phyloP scores from a whole-genome alignment of 345 rosid genomes.

The Populus deltoides region DNA sequence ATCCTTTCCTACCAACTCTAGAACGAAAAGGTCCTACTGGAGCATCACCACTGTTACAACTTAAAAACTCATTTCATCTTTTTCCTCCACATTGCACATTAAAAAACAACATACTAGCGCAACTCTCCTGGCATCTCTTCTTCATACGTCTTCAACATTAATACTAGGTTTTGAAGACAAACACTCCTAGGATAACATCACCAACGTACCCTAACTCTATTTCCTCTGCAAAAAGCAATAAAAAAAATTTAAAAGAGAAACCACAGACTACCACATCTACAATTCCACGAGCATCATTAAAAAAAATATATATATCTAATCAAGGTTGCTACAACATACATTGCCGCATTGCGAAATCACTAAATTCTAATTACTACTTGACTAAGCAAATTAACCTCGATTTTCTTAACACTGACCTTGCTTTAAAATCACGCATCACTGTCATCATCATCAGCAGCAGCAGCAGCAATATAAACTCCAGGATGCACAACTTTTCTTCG shows the following conservation, averaged over 20 bases:
- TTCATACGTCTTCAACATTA: background rate
- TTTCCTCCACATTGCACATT: background rate
- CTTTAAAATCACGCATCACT: constrained; percentile 36
- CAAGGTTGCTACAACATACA: background rate
- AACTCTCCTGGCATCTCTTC: background rate
- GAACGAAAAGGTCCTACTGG: background rate
- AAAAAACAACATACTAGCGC: background rate
- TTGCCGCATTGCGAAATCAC: background rate
- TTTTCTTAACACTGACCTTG: constrained; percentile 18
- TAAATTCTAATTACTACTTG: constrained; percentile 2
- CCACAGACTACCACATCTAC: background rate
- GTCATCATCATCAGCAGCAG: constrained; percentile 4
- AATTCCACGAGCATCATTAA: background rate
- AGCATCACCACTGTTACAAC: background rate
- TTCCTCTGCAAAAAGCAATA: background rate
- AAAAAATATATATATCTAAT: background rate
- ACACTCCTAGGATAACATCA: background rate
- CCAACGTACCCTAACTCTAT: background rate
- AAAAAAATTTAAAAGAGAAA: background rate
- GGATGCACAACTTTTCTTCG: constrained; percentile 42
- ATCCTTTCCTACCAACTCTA: background rate
- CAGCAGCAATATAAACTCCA: constrained; percentile 49
- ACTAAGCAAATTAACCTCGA: constrained; percentile 11
- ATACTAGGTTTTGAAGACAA: background rate
- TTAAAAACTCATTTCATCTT: background rate